Percentiles rank a stretch among this genome's conserved stretches.
These are phyloP conservation scores for Malus sylvestris DNA, from an alignment of 306 rosid genomes.

Conservation along the genomic window DNA sequence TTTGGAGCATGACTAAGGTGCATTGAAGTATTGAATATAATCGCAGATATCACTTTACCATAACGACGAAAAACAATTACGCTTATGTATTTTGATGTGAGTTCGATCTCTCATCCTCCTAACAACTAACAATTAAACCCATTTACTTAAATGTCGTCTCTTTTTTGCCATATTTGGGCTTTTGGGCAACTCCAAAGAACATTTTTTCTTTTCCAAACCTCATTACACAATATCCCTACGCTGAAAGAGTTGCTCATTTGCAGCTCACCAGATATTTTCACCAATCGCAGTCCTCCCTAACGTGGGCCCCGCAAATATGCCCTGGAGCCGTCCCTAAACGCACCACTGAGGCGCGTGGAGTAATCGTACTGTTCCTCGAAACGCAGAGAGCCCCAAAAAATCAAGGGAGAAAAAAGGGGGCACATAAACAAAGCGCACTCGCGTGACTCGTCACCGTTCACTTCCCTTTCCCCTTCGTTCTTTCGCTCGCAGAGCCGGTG, in stretches of 20 bases:
- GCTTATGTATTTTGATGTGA: no score
- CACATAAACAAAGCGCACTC: constrained; percentile 26
- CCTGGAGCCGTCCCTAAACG: constrained; percentile 6
- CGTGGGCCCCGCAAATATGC: neutral
- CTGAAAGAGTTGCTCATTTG: constrained; percentile 23
- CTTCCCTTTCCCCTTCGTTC: neutral
- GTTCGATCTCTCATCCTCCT: no score
- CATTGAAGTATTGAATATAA: no score
- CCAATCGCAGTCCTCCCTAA: constrained; percentile 11
- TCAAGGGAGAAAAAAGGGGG: neutral
- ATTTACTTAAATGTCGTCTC: no score
- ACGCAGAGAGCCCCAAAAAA: neutral
- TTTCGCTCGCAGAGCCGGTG: constrained; percentile 40
- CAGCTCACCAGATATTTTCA: constrained; percentile 18
- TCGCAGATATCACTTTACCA: accelerated
- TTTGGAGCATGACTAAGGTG: no score
- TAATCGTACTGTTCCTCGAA: constrained; percentile 2
- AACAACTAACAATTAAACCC: no score
- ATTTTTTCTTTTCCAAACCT: neutral
- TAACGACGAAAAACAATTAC: accelerated
- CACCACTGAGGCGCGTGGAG: constrained; percentile 27
- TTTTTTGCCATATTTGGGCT: neutral
- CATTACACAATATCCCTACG: neutral
- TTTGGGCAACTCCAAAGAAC: constrained; percentile 15
- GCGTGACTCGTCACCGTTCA: constrained; percentile 33